Base-by-base conservation (phyloP, 805 yeast species). In the Lachancea sp. region DNA sequence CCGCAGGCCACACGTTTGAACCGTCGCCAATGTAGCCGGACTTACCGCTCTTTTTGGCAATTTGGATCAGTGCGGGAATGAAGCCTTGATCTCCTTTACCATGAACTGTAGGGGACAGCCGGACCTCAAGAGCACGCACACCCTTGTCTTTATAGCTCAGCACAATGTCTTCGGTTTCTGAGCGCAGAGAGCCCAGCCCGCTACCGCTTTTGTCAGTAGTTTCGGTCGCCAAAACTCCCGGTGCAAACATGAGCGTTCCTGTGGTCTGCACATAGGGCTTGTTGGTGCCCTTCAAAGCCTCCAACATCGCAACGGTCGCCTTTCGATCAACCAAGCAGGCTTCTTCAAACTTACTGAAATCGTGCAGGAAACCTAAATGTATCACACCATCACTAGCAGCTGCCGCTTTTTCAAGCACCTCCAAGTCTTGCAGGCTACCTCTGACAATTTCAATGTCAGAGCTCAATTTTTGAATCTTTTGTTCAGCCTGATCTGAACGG, bases 321-420 rank as follows among this genome's bases (percentile, higher is more conserved):
- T 32, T 46, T 13, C 38, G 44, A 34, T 68, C 72, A 34, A 53
- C 36, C 19, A 45, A 44, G 31, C 49, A 42, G 20, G 55, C 32
- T n/a, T 53, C 39, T 2, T 37, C 51, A 29, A 45, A 52, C 11
- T 58, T 50, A 2, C 47, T 17, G 41, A 60, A 65, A 41, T 67
- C 67, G 46, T 65, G 67, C 20, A 55, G 48, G 49, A 62, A 69
- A 1, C 64, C 75, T 33, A 66, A 46, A 44, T 69, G 73, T n/a
- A 68, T 41, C 12, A 65, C 63, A 8, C 63, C 73, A 44, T 71
- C 75, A 10, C 62, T 42, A 37, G 53, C 55, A 7, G 44, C 20
- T 11, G 68, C 63, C 6, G 54, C 63, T 36, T 58, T 48, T 18
- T 44, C 52, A 11, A 71, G 51, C 1, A 53, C 31, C 0, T 66